These are phyloP conservation scores for Chamaecyparis obtusa DNA, from an alignment of 75 land plant genomes.

Conservation along the genomic window DNA sequence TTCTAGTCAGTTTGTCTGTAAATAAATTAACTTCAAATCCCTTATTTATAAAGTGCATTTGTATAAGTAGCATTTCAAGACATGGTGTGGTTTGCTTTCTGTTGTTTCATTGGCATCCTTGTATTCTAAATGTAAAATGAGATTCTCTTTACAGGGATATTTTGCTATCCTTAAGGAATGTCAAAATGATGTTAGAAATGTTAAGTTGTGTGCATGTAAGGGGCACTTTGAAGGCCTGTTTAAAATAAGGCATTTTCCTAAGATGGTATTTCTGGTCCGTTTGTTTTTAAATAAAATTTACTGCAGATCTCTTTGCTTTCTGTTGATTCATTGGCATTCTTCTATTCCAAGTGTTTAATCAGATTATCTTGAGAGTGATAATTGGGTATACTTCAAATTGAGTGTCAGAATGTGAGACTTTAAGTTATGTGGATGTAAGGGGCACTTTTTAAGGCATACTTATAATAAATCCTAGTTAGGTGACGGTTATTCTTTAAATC, in stretches of 20 bases:
- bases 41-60: background rate
- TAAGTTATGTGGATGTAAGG: background rate
- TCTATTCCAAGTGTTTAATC: background rate
- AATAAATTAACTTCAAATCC: background rate
- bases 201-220: background rate
- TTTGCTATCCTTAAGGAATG: background rate
- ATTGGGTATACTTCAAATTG: background rate
- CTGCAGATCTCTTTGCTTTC: background rate
- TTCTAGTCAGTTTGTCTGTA: background rate
- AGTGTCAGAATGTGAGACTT: background rate
- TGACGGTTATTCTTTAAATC: background rate
- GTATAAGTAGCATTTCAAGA: background rate
- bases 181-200: background rate
- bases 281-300: background rate
- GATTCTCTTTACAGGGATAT: background rate
- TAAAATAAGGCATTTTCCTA: background rate
- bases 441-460: background rate
- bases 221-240: background rate
- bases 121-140: background rate
- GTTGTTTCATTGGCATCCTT: background rate
- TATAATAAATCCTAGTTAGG: background rate
- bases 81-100: background rate
- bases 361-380: background rate
- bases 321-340: background rate
- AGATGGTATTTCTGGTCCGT: background rate